Conservation (phyloP, 2,329 filamentous ascomycete genomes). For the Botrytis aclada region DNA sequence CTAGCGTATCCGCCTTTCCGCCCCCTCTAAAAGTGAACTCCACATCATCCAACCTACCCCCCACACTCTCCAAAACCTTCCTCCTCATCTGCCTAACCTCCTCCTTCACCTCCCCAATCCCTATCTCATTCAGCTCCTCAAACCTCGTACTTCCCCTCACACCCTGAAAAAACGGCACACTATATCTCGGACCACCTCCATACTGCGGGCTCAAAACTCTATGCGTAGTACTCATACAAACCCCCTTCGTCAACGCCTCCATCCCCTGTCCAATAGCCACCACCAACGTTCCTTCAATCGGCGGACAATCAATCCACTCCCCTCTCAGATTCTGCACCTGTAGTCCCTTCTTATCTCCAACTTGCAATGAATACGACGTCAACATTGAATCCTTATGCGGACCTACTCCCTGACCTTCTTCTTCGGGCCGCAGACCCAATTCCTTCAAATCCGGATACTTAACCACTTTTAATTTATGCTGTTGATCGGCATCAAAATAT, state of each 20-base stretch:
- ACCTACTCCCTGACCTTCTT: slow-evolving; percentile 61
- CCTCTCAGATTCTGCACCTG: slow-evolving; percentile 80
- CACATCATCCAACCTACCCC: slow-evolving; percentile 65
- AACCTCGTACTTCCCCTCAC: slow-evolving; percentile 77
- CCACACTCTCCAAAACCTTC: slow-evolving; percentile 54
- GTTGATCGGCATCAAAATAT: slow-evolving; percentile 68
- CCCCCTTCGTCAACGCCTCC: slow-evolving; percentile 79
- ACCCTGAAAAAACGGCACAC: slow-evolving; percentile 85
- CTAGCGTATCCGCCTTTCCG: slow-evolving; percentile 61
- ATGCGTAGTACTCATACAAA: slow-evolving; percentile 80
- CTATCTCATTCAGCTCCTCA: slow-evolving; percentile 55
- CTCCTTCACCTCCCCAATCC: slow-evolving; percentile 50
- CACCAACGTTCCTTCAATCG: slow-evolving; percentile 72
- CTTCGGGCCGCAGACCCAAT: slow-evolving; percentile 45
- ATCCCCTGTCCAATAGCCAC: slow-evolving; percentile 86
- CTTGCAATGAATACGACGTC: slow-evolving; percentile 77
- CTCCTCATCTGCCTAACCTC: slow-evolving; percentile 60
- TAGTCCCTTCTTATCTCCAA: slow-evolving; percentile 68
- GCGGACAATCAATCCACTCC: slow-evolving; percentile 79
- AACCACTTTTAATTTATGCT: slow-evolving; percentile 88
- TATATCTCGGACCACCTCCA: slow-evolving; percentile 70
- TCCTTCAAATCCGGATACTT: slow-evolving; percentile 75
- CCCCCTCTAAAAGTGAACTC: slow-evolving; percentile 79
- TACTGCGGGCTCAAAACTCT: slow-evolving; percentile 71
- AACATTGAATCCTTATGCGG: slow-evolving; percentile 87